These are phyloP conservation scores for Mucor saturninus DNA, from an alignment of 371 early-diverging fungal species.

Conservation along the genomic window DNA sequence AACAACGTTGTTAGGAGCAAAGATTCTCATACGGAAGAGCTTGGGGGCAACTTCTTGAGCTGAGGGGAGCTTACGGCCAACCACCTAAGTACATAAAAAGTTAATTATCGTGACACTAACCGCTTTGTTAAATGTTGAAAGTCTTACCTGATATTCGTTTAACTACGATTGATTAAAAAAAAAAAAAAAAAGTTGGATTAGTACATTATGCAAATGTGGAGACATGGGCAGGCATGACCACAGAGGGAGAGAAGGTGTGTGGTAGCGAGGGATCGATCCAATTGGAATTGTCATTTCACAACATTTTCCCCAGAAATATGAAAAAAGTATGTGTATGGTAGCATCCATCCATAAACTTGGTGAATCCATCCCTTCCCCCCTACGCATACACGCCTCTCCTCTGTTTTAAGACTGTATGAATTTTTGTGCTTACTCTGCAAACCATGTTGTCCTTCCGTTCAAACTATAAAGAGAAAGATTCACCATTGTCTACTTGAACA, in stretches of 20 bases:
- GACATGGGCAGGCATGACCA: too few relatives aligned
- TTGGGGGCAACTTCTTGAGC: slow-evolving; percentile 91
- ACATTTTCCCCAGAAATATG: too few relatives aligned
- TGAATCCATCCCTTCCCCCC: background rate
- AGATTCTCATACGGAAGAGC: slow-evolving; percentile 97
- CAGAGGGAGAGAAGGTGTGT: too few relatives aligned
- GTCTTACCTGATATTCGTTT: slow-evolving; percentile 27
- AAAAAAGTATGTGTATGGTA: too few relatives aligned
- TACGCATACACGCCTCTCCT: background rate
- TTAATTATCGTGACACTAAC: too few relatives aligned
- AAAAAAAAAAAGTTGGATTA: background rate
- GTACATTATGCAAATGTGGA: background rate
- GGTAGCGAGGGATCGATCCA: background rate
- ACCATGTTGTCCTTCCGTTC: slow-evolving; percentile 31
- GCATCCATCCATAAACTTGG: background rate
- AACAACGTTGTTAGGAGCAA: slow-evolving; percentile 96
- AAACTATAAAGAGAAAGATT: slow-evolving; percentile 27
- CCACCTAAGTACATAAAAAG: slow-evolving; percentile 52
- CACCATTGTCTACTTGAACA: slow-evolving; percentile 7
- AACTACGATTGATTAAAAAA: slow-evolving; percentile 12
- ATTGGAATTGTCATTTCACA: background rate
- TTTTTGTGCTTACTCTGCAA: slow-evolving; percentile 25
- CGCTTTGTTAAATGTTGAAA: too few relatives aligned
- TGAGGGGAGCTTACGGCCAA: slow-evolving; percentile 91
- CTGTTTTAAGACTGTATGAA: too few relatives aligned